Conservation (phyloP, 208 protist species). For the Trypanosoma vivax region DNA sequence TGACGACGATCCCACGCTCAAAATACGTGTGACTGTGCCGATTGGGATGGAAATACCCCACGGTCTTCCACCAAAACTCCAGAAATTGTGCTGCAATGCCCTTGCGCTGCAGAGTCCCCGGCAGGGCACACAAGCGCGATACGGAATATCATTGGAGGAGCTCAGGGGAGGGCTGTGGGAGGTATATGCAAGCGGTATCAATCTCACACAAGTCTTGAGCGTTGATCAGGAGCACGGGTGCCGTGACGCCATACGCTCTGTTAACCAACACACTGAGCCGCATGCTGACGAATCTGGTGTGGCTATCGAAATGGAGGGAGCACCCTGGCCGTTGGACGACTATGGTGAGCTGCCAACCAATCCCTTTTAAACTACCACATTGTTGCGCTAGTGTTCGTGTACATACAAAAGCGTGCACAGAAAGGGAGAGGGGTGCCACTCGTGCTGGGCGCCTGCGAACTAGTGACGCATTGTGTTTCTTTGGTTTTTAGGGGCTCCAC, state of each 20-base stretch:
- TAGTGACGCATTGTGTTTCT: slow-evolving; percentile 5
- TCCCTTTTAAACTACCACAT: neutral
- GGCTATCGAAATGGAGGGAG: neutral
- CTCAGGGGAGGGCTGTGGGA: neutral
- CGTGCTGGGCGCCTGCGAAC: neutral
- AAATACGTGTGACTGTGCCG: slow-evolving; percentile 15
- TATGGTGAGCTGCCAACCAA: slow-evolving; percentile 5
- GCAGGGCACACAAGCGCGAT: neutral
- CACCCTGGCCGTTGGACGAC: neutral
- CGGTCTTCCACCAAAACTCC: slow-evolving; percentile 21
- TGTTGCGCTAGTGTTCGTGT: neutral
- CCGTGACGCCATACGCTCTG: neutral
- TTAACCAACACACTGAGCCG: neutral
- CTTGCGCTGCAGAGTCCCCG: neutral
- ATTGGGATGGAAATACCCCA: slow-evolving; percentile 26
- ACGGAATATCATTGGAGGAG: slow-evolving; percentile 2
- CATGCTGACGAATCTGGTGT: neutral
- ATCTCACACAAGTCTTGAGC: too few species aligned
- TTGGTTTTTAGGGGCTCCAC: neutral
- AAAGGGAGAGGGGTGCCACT: too few species aligned
- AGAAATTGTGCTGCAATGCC: slow-evolving; percentile 2
- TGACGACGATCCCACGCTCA: neutral
- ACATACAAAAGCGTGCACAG: neutral
- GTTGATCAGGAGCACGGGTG: neutral
- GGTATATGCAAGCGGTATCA: neutral